Conservation (phyloP, 2,329 filamentous ascomycete species). For the Tolypocladium paradoxum region DNA sequence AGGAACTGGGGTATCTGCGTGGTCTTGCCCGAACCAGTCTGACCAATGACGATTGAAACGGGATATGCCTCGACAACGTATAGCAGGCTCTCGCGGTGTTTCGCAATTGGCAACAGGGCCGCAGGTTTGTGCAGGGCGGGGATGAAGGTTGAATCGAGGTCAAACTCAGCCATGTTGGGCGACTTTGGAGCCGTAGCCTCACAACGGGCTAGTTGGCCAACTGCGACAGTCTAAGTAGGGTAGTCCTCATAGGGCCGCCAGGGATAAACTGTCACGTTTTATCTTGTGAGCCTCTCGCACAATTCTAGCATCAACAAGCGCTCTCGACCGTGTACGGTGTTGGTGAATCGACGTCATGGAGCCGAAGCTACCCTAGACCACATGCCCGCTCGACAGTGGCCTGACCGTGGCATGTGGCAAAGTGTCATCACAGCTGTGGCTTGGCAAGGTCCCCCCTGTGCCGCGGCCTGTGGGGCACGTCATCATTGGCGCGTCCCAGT, state of each 20-base stretch:
- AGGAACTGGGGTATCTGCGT: slow-evolving; percentile 93
- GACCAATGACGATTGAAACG: slow-evolving; percentile 82
- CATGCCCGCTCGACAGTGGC: background rate
- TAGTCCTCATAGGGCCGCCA: background rate
- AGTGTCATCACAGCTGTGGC: slow-evolving; percentile 9
- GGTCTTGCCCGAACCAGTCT: slow-evolving; percentile 91
- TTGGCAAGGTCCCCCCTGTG: slow-evolving; percentile 4
- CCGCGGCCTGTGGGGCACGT: slow-evolving; percentile 23
- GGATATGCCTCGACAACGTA: slow-evolving; percentile 79
- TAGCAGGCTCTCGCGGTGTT: slow-evolving; percentile 66
- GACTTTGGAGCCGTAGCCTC: background rate
- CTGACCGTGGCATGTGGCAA: background rate
- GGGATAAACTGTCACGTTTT: background rate
- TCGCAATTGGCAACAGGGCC: slow-evolving; percentile 74
- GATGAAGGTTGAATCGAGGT: slow-evolving; percentile 52
- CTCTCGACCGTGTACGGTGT: background rate
- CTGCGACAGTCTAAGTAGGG: background rate
- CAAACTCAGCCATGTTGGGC: slow-evolving; percentile 41
- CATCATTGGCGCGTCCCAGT: slow-evolving; percentile 15
- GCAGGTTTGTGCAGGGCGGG: slow-evolving; percentile 79
- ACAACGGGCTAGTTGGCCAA: background rate
- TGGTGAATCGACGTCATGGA: background rate
- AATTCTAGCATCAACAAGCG: background rate
- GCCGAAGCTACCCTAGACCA: background rate
- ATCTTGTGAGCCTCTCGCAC: background rate